Evolutionary conservation across 192 early-diverging fungal genomes (phyloP).

Genomic region (Phycomyces blakesleeanus): DNA sequence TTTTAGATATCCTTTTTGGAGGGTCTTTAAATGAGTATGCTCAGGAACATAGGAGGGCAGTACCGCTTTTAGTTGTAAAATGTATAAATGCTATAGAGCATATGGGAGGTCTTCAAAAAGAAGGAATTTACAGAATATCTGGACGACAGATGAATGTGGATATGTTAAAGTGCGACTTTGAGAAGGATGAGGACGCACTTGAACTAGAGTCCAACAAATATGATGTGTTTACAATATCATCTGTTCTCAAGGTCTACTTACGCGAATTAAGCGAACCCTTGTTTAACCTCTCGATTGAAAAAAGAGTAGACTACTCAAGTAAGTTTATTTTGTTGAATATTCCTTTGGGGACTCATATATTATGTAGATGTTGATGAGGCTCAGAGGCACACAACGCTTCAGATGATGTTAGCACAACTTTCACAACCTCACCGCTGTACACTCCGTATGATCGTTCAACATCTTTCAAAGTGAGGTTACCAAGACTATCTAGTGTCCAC

Average conservation of each 20-base stretch:
- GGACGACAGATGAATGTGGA: slow-evolving; percentile 32
- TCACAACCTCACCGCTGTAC: slow-evolving; percentile 48
- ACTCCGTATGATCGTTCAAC: slow-evolving; percentile 50
- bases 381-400: slow-evolving; percentile 36
- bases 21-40: slow-evolving; percentile 28
- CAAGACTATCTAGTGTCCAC: neutral
- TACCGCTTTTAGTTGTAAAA: slow-evolving; percentile 29
- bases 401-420: slow-evolving; percentile 35
- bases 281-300: slow-evolving; percentile 49
- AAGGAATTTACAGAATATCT: slow-evolving; percentile 39
- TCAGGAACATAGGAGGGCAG: slow-evolving; percentile 14
- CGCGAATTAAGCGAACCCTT: slow-evolving; percentile 60
- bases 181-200: slow-evolving; percentile 28
- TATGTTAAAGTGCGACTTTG: slow-evolving; percentile 28
- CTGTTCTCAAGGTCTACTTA: slow-evolving; percentile 62
- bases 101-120: slow-evolving; percentile 29
- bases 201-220: slow-evolving; percentile 26
- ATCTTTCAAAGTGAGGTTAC: slow-evolving; percentile 48
- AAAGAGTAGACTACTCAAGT: slow-evolving; percentile 50
- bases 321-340: slow-evolving; percentile 5
- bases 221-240: slow-evolving; percentile 56
- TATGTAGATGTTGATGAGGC: slow-evolving; percentile 28
- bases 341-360: neutral
- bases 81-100: slow-evolving; percentile 28
- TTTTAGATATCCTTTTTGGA: slow-evolving; percentile 34